Percentiles rank a stretch among this genome's conserved stretches.
These are phyloP conservation scores for Ganoderma lingzhi DNA, from an alignment of 1,284 basidiomycete species.

Conservation along the genomic window DNA sequence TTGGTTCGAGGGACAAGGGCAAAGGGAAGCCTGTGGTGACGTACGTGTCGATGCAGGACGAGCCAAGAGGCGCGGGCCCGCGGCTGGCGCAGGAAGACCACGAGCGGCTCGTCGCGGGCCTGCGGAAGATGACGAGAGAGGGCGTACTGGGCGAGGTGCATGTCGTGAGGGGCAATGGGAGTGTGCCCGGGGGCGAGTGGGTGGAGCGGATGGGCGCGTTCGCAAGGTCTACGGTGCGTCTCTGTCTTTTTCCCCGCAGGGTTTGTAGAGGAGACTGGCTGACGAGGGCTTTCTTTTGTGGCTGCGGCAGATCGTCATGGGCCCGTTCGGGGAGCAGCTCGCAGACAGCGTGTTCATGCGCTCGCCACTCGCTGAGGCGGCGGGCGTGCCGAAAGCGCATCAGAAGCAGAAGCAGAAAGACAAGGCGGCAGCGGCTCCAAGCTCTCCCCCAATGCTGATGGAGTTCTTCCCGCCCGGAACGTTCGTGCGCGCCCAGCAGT, in stretches of 20 bases:
- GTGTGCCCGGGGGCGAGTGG: constrained; percentile 53
- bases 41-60: constrained; percentile 75
- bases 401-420: constrained; percentile 11
- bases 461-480: constrained; percentile 81
- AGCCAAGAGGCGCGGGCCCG: constrained; percentile 51
- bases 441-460: constrained; percentile 54
- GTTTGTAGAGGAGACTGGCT: constrained; percentile 1
- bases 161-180: constrained; percentile 63
- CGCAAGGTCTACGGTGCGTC: constrained; percentile 73
- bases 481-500: constrained; percentile 78
- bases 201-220: constrained; percentile 69
- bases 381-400: constrained; percentile 24
- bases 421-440: constrained; percentile 5
- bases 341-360: constrained; percentile 79
- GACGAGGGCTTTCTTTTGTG: background rate
- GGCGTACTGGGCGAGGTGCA: constrained; percentile 70
- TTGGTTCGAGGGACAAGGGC: constrained; percentile 35
- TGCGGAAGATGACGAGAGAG: constrained; percentile 61
- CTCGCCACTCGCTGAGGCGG: constrained; percentile 45
- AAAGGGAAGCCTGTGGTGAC: constrained; percentile 65
- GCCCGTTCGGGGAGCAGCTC: constrained; percentile 77
- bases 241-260: background rate
- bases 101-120: constrained; percentile 54
- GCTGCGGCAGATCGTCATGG: constrained; percentile 68
- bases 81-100: constrained; percentile 60